Evolutionary conservation across 176 grass and related monocot species (phyloP).

Genomic region (Cenchrus purpureus): DNA sequence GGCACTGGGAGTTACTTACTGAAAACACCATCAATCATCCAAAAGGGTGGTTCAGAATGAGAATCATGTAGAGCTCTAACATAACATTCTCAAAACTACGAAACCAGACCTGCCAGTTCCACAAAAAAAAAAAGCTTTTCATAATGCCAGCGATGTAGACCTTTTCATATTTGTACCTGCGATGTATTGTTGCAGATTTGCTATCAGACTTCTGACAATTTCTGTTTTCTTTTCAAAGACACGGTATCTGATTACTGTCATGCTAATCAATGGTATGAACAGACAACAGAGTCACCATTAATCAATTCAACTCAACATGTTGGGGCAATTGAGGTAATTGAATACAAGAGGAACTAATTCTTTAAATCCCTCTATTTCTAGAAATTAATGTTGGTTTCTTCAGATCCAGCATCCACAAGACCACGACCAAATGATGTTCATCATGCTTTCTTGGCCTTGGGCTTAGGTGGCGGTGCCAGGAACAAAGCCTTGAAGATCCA

Average conservation of each 20-base stretch:
- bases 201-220: too few relatives aligned
- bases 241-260: too few relatives aligned
- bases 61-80: too few relatives aligned
- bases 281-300: background rate
- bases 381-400: conserved; percentile 6
- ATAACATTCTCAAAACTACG: too few relatives aligned
- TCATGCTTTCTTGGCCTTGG: conserved; percentile 80
- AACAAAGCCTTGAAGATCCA: conserved; percentile 73
- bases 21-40: background rate
- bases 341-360: conserved; percentile 11
- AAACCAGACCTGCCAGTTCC: too few relatives aligned
- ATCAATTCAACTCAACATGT: background rate
- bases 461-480: conserved; percentile 34
- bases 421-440: background rate
- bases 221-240: too few relatives aligned
- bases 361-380: conserved; percentile 12
- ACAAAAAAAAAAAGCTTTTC: too few relatives aligned
- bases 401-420: background rate
- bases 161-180: too few relatives aligned
- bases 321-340: background rate
- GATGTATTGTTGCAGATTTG: too few relatives aligned
- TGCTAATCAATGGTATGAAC: background rate
- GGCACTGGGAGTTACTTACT: background rate
- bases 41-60: too few relatives aligned
- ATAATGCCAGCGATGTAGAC: too few relatives aligned